These are phyloP conservation scores for Xylogone sp. DNA, from an alignment of 2,329 filamentous ascomycete species.

Conservation along the genomic window DNA sequence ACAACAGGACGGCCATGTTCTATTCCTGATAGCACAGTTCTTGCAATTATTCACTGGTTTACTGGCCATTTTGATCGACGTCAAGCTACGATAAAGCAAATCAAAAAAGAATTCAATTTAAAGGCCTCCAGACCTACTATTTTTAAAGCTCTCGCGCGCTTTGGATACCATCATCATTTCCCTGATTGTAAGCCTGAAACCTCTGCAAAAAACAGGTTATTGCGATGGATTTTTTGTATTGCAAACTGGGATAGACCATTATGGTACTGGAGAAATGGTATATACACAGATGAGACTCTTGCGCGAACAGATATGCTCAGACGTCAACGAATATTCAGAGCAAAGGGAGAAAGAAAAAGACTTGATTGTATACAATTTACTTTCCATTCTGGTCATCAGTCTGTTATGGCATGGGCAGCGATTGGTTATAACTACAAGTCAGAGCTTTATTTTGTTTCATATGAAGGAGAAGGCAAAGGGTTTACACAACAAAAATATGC, in stretches of 20 bases:
- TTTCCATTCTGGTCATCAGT: conserved; percentile 5
- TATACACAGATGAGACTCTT: conserved; percentile 7
- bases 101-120: too few relatives aligned
- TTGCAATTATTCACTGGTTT: too few relatives aligned
- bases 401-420: too few relatives aligned
- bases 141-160: conserved; percentile 5
- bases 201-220: conserved; percentile 2
- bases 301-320: conserved; percentile 2
- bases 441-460: conserved; percentile 6
- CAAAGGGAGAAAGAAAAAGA: conserved; percentile 4
- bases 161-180: conserved; percentile 10
- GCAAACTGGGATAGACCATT: conserved; percentile 6
- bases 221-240: conserved; percentile 9
- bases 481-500: conserved; percentile 14
- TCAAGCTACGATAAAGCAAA: too few relatives aligned
- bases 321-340: conserved; percentile 4
- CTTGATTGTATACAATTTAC: conserved; percentile 12
- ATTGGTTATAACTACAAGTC: conserved; percentile 12
- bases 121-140: too few relatives aligned
- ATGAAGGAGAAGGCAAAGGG: conserved; percentile 12
- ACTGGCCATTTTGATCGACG: too few relatives aligned
- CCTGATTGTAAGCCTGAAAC: conserved; percentile 8
- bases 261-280: conserved; percentile 8
- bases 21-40: too few relatives aligned
- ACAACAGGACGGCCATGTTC: too few relatives aligned